Conservation (phyloP, 805 yeast species). For the Pichia deserticola region DNA sequence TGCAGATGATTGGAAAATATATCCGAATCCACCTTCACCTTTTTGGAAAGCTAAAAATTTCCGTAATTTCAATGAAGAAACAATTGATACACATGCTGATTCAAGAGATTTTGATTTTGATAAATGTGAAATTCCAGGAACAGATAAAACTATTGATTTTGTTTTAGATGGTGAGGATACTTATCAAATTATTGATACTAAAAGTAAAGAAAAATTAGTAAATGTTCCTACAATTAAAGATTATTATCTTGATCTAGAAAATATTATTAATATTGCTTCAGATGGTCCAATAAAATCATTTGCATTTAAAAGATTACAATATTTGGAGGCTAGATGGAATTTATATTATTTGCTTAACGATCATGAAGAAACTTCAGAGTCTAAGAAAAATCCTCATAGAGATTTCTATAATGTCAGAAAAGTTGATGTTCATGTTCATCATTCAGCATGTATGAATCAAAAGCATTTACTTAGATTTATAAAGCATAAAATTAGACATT, state of each 20-base stretch:
- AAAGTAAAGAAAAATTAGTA: constrained; percentile 33
- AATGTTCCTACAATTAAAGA: constrained; percentile 79
- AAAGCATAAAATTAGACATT: constrained; percentile 84
- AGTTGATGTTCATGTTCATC: constrained; percentile 98
- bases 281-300: constrained; percentile 97
- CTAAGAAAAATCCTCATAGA: constrained; percentile 91
- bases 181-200: constrained; percentile 38
- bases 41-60: constrained; percentile 46
- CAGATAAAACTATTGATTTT: constrained; percentile 34
- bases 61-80: neutral
- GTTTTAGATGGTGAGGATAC: constrained; percentile 54
- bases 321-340: constrained; percentile 95
- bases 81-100: neutral
- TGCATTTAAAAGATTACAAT: constrained; percentile 89
- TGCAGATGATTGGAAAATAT: constrained; percentile 60
- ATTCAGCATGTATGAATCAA: constrained; percentile 98
- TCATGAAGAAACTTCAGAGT: constrained; percentile 83
- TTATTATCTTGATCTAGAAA: constrained; percentile 76
- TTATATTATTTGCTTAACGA: constrained; percentile 82
- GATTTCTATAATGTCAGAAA: constrained; percentile 95
- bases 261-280: constrained; percentile 63
- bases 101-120: constrained; percentile 45
- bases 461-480: constrained; percentile 91
- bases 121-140: constrained; percentile 49
- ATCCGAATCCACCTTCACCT: constrained; percentile 93